These are phyloP conservation scores for Waitea zeae DNA, from an alignment of 1,284 basidiomycete genomes.

Conservation along the genomic window DNA sequence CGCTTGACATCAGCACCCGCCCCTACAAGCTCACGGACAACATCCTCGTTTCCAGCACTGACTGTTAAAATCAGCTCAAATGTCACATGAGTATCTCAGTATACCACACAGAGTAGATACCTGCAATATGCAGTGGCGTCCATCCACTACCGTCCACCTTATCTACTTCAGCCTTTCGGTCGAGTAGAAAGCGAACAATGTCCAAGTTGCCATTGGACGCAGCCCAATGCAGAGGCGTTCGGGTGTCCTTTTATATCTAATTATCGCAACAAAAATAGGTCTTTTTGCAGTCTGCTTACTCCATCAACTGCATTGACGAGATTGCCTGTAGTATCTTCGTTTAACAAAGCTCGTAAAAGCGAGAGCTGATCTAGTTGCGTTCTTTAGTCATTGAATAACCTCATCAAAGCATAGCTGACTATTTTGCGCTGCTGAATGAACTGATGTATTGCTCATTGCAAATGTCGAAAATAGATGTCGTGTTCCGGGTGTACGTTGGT, in stretches of 20 bases:
- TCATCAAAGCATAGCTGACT: constrained; percentile 19
- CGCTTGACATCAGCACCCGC: constrained; percentile 75
- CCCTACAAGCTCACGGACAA: constrained; percentile 68
- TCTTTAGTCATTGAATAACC: background rate
- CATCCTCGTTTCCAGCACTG: constrained; percentile 65
- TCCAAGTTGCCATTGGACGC: constrained; percentile 59
- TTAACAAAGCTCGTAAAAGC: constrained; percentile 50
- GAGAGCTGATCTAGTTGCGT: constrained; percentile 49
- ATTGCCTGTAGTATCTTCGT: constrained; percentile 51
- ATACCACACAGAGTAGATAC: constrained; percentile 20
- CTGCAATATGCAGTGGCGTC: constrained; percentile 80
- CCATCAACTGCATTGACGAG: constrained; percentile 52
- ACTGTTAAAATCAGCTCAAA: constrained; percentile 25
- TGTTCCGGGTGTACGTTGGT: no score
- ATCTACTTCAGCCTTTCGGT: constrained; percentile 56
- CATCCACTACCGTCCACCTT: constrained; percentile 61
- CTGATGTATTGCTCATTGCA: no score
- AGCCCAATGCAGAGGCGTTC: constrained; percentile 84
- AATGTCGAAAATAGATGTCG: no score
- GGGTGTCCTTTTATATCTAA: constrained; percentile 44
- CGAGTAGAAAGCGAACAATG: constrained; percentile 57
- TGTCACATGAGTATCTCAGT: constrained; percentile 3
- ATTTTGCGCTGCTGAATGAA: constrained; percentile 52
- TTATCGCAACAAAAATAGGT: constrained; percentile 1
- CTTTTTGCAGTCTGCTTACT: constrained; percentile 21